A percentile compares a stretch with the other conserved stretches of the same genome.
Conservation (phyloP, 1,284 basidiomycete genomes). For the Irpex rosettiformis region DNA sequence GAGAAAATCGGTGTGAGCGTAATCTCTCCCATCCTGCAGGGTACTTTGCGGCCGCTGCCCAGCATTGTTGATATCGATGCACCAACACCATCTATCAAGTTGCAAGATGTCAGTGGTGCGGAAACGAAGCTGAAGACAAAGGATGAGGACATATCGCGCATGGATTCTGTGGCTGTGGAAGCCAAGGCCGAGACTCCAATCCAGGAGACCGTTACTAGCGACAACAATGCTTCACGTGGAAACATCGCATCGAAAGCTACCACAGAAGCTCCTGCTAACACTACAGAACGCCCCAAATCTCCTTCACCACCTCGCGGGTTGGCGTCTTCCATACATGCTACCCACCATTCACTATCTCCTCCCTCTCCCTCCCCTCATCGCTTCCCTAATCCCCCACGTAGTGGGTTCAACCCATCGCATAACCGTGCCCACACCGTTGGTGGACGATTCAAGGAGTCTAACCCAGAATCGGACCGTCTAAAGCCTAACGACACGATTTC, state of each 20-base stretch:
- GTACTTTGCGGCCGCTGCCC: conserved; percentile 62
- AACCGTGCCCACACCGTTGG: conserved; percentile 53
- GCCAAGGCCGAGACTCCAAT: background rate
- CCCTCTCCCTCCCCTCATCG: conserved; percentile 31
- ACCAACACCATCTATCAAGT: conserved; percentile 11
- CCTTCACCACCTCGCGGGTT: conserved; percentile 27
- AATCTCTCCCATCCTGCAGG: conserved; percentile 69
- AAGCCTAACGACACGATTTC: conserved; percentile 18
- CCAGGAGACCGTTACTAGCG: background rate
- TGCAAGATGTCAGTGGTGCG: conserved; percentile 9
- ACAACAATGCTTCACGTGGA: background rate
- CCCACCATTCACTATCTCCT: conserved; percentile 26
- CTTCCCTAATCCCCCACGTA: conserved; percentile 22
- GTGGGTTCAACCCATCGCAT: conserved; percentile 35
- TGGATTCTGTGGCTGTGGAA: background rate
- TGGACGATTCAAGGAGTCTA: conserved; percentile 21
- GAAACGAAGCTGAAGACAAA: background rate
- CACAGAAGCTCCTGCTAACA: background rate
- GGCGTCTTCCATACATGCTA: conserved; percentile 45
- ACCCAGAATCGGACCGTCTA: conserved; percentile 17
- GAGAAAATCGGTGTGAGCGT: conserved; percentile 27
- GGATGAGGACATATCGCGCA: conserved; percentile 10
- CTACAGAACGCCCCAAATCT: conserved; percentile 12
- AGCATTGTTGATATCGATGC: conserved; percentile 29
- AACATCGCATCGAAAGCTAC: background rate